Evolutionary conservation across 352 stramenopile species (phyloP).

Genomic region (Pythium apleroticum): DNA sequence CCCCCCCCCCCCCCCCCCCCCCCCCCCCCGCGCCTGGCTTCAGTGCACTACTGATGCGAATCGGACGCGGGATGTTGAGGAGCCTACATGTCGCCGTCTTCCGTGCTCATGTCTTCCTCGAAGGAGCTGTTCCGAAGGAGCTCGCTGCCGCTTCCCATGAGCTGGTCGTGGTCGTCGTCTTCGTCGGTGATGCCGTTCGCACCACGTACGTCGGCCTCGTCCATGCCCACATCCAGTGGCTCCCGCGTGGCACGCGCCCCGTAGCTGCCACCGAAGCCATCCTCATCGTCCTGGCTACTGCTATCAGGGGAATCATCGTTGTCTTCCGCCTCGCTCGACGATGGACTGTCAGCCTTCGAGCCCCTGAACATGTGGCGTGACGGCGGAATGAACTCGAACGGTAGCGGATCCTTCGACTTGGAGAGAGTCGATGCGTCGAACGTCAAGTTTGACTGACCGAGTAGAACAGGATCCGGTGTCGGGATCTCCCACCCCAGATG

Average conservation of each 20-base stretch:
- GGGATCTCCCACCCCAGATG: slow-evolving; percentile 78
- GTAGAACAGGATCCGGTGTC: slow-evolving; percentile 59
- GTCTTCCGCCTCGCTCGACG: slow-evolving; percentile 51
- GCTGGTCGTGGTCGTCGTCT: slow-evolving; percentile 61
- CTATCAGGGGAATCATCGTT: slow-evolving; percentile 27
- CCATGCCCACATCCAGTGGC: slow-evolving; percentile 31
- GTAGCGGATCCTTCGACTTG: slow-evolving; percentile 35
- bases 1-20: too few species aligned
- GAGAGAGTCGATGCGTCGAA: slow-evolving; percentile 27
- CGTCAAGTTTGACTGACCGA: slow-evolving; percentile 61
- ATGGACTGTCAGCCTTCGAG: slow-evolving; percentile 55
- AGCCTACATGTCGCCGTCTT: slow-evolving; percentile 30
- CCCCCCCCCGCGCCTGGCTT: too few species aligned
- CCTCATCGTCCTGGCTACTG: slow-evolving; percentile 25
- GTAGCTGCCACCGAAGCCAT: slow-evolving; percentile 12
- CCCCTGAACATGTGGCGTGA: slow-evolving; percentile 78
- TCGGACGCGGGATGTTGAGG: background rate
- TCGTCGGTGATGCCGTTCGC: slow-evolving; percentile 28
- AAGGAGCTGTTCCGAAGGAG: slow-evolving; percentile 62
- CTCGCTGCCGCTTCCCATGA: slow-evolving; percentile 78
- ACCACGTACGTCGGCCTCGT: slow-evolving; percentile 35
- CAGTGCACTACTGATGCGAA: slow-evolving; percentile 2
- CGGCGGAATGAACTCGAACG: slow-evolving; percentile 68
- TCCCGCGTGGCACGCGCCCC: background rate
- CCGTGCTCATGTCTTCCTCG: slow-evolving; percentile 38